phyloP scores from a whole-genome alignment of 192 early-diverging fungal species.

The Entomortierella lignicola region DNA sequence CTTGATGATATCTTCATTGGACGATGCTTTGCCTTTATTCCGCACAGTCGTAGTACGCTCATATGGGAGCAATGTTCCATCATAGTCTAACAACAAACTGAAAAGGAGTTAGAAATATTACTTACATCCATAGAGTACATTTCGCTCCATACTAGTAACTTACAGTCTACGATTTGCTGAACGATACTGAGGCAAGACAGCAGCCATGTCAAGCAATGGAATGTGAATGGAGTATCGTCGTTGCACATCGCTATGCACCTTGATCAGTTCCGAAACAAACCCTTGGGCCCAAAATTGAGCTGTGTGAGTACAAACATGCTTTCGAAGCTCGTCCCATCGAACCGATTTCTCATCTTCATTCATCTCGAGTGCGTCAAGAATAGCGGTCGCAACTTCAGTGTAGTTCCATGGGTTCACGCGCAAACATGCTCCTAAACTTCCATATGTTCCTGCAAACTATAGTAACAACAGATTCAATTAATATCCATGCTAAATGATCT shows the following conservation, averaged over 20 bases:
- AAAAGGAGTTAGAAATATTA: background rate
- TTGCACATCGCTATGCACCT: slow-evolving; percentile 62
- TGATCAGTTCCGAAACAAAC: slow-evolving; percentile 67
- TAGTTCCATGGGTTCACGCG: slow-evolving; percentile 99
- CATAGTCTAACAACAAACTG: slow-evolving; percentile 67
- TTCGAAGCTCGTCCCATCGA: slow-evolving; percentile 80
- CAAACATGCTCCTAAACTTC: slow-evolving; percentile 88
- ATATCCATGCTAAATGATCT: too few relatives aligned
- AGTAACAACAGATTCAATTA: background rate
- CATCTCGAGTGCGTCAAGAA: slow-evolving; percentile 90
- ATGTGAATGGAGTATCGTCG: slow-evolving; percentile 62
- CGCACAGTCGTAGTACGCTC: slow-evolving; percentile 58
- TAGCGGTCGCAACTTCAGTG: slow-evolving; percentile 85
- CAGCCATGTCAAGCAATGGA: slow-evolving; percentile 52
- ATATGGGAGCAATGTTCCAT: slow-evolving; percentile 78
- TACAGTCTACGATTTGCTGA: slow-evolving; percentile 60
- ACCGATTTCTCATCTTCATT: slow-evolving; percentile 75
- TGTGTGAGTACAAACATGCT: slow-evolving; percentile 73
- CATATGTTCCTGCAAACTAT: slow-evolving; percentile 94
- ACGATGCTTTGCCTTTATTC: slow-evolving; percentile 61
- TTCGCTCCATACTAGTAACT: background rate
- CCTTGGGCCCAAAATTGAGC: slow-evolving; percentile 75
- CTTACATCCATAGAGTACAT: too few relatives aligned
- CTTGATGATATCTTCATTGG: slow-evolving; percentile 66
- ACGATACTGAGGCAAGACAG: slow-evolving; percentile 38